Conservation (phyloP, 805 yeast species). For the Brettanomyces custersianus region DNA sequence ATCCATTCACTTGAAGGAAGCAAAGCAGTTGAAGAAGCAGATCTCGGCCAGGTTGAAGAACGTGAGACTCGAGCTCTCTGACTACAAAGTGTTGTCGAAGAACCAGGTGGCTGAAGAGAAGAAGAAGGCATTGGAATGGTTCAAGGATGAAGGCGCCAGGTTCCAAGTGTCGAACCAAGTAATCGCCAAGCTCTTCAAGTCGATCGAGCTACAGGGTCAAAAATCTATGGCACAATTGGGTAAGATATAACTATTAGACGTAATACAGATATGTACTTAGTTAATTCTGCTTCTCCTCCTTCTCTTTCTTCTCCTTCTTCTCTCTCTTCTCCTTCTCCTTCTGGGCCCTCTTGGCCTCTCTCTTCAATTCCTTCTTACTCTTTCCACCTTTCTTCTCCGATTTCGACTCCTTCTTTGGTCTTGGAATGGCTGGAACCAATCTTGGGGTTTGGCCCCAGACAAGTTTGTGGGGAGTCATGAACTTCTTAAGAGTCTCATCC, state of each 20-base stretch:
- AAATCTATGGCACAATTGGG: not conserved
- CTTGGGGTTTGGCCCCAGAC: slow-evolving; percentile 68
- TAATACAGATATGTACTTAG: not conserved
- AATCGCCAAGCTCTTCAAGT: slow-evolving; percentile 1
- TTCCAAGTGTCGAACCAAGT: not conserved
- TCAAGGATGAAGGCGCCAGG: not conserved
- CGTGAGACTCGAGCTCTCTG: not conserved
- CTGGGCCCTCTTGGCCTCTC: not conserved
- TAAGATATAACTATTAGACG: not conserved
- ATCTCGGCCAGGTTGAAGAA: slow-evolving; percentile 2
- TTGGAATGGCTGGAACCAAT: slow-evolving; percentile 57
- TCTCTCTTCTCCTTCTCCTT: not conserved
- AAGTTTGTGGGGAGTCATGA: slow-evolving; percentile 80
- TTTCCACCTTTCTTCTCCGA: too few species aligned
- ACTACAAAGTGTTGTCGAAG: not conserved
- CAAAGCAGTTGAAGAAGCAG: slow-evolving; percentile 1
- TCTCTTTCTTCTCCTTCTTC: not conserved
- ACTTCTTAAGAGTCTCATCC: slow-evolving; percentile 50
- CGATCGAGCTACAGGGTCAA: not conserved
- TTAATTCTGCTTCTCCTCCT: not conserved
- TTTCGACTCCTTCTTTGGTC: slow-evolving; percentile 29
- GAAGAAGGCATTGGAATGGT: not conserved
- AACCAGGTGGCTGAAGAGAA: not conserved
- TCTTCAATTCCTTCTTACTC: not conserved
- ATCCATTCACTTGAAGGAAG: too few species aligned